Conservation (phyloP, 2,329 filamentous ascomycete genomes). For the Cladosporium oxysporum region DNA sequence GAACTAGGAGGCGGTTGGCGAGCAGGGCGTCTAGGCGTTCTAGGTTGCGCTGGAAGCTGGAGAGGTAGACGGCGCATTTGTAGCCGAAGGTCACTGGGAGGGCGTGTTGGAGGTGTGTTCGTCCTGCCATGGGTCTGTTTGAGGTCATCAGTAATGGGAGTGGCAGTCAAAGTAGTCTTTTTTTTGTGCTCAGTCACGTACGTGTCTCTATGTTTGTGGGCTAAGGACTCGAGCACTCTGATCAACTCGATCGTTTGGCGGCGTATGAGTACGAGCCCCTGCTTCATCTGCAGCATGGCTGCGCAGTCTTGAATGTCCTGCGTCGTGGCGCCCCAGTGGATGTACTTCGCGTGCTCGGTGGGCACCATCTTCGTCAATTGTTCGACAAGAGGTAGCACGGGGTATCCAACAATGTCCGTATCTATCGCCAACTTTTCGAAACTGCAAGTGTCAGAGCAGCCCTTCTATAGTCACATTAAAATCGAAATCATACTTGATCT, state of each 20-base stretch:
- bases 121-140: constrained; percentile 31
- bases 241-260: constrained; percentile 22
- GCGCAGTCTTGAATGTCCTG: constrained; percentile 37
- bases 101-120: constrained; percentile 37
- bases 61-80: constrained; percentile 36
- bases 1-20: constrained; percentile 32
- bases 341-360: constrained; percentile 30
- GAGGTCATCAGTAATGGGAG: not conserved
- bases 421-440: constrained; percentile 20
- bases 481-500: not conserved
- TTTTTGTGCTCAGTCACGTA: not conserved
- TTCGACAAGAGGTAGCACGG: constrained; percentile 34
- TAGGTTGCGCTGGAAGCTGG: constrained; percentile 33
- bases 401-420: constrained; percentile 37
- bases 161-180: not conserved
- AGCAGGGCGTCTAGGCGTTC: constrained; percentile 30
- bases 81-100: constrained; percentile 38
- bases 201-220: not conserved
- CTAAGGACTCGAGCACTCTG: not conserved
- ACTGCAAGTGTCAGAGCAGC: not conserved
- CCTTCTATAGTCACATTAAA: not conserved
- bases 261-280: constrained; percentile 28
- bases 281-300: constrained; percentile 32
- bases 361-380: constrained; percentile 32
- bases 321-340: constrained; percentile 38